A percentile compares a stretch with the other conserved stretches of the same genome.
Conservation (phyloP, 192 early-diverging fungal species). For the Gamsiella multidivaricata region DNA sequence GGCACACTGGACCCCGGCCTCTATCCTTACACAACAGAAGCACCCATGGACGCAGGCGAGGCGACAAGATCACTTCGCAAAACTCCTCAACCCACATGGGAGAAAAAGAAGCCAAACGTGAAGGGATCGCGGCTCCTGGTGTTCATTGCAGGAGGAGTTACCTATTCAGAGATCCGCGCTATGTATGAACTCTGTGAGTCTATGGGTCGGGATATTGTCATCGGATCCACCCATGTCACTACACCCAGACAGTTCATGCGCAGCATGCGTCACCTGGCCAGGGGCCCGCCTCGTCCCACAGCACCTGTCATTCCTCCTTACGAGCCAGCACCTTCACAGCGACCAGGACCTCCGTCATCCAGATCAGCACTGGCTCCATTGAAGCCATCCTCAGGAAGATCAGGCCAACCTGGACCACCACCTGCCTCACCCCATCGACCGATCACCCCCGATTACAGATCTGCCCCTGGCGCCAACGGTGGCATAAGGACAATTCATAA, state of each 20-base stretch:
- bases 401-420: slow-evolving; percentile 1
- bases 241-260: slow-evolving; percentile 76
- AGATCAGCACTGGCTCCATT: slow-evolving; percentile 1
- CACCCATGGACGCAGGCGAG: slow-evolving; percentile 39
- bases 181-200: slow-evolving; percentile 74
- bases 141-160: slow-evolving; percentile 84
- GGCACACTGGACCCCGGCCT: slow-evolving; percentile 65
- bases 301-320: slow-evolving; percentile 57
- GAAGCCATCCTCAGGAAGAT: slow-evolving; percentile 3
- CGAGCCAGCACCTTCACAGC: slow-evolving; percentile 3
- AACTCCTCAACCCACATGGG: slow-evolving; percentile 44
- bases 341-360: slow-evolving; percentile 5
- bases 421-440: slow-evolving; percentile 25
- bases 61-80: slow-evolving; percentile 48
- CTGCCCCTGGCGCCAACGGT: background rate
- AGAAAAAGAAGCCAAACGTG: slow-evolving; percentile 47
- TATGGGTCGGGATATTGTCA: slow-evolving; percentile 73
- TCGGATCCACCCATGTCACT: slow-evolving; percentile 82
- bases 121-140: slow-evolving; percentile 73
- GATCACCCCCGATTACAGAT: slow-evolving; percentile 20
- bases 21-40: slow-evolving; percentile 72
- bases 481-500: slow-evolving; percentile 53
- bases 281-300: slow-evolving; percentile 50
- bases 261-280: slow-evolving; percentile 71
- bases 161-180: slow-evolving; percentile 79